Percentiles rank a stretch among this genome's conserved stretches.
Conservation (phyloP, 2,329 filamentous ascomycete species). For the Aspergillus sclerotialis region DNA sequence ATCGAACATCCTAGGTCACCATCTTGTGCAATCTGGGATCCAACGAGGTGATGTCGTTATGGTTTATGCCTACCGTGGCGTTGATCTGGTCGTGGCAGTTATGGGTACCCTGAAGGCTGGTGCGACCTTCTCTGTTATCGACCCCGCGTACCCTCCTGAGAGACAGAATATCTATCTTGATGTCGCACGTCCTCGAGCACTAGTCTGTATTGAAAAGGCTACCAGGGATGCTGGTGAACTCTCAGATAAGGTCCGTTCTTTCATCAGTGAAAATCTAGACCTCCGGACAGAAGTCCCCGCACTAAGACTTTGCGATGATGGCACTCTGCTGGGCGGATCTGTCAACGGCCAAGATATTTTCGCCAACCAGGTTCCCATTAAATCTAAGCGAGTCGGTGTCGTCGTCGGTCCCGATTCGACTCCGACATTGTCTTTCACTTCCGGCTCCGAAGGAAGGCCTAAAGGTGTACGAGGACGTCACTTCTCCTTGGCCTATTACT, state of each 20-base stretch:
- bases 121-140: conserved; percentile 57
- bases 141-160: conserved; percentile 74
- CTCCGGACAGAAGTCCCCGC: conserved; percentile 70
- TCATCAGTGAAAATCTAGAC: conserved; percentile 64
- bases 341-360: conserved; percentile 63
- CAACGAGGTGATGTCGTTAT: conserved; percentile 82
- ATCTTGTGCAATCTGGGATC: conserved; percentile 67
- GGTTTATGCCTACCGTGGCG: conserved; percentile 78
- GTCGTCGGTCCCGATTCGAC: conserved; percentile 79
- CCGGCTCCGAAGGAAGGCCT: conserved; percentile 66
- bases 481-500: conserved; percentile 79
- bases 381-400: conserved; percentile 58
- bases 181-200: conserved; percentile 64
- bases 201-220: conserved; percentile 68
- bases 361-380: conserved; percentile 44
- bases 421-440: conserved; percentile 68
- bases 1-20: conserved; percentile 71
- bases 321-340: conserved; percentile 62
- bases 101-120: conserved; percentile 67
- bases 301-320: conserved; percentile 64
- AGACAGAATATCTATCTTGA: conserved; percentile 78
- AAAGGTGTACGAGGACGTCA: conserved; percentile 87
- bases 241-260: conserved; percentile 54
- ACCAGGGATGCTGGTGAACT: conserved; percentile 61
- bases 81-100: conserved; percentile 68